Evolutionary conservation across 345 rosid species (phyloP).

Genomic region (Cardiospermum halicacabum): DNA sequence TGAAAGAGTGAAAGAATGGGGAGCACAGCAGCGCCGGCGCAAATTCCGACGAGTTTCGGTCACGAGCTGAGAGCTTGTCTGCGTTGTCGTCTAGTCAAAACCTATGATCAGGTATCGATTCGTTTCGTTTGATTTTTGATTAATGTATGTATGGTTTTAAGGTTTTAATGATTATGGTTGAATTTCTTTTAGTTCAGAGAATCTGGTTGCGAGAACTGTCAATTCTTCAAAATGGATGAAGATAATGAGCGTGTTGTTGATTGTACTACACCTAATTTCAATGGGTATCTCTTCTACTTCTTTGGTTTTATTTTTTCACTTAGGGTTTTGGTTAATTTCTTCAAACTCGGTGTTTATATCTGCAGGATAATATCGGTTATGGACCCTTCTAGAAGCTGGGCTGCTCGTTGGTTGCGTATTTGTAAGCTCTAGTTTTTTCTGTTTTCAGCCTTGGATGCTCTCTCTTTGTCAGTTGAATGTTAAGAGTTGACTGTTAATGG

Average conservation of each 20-base stretch:
- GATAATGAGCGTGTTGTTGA: slow-evolving; percentile 80
- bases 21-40: slow-evolving; percentile 71
- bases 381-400: slow-evolving; percentile 96
- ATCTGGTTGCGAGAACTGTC: slow-evolving; percentile 83
- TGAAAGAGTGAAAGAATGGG: slow-evolving; percentile 27
- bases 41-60: slow-evolving; percentile 93
- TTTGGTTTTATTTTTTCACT: not conserved
- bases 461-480: no score
- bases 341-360: not conserved
- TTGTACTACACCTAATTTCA: slow-evolving; percentile 82
- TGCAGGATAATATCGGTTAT: slow-evolving; percentile 84
- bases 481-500: no score
- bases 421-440: slow-evolving; percentile 37
- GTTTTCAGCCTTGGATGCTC: no score
- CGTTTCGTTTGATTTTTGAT: not conserved
- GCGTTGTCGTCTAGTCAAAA: slow-evolving; percentile 84
- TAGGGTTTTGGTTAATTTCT: no score
- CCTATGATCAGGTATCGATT: slow-evolving; percentile 75
- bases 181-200: slow-evolving; percentile 48
- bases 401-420: slow-evolving; percentile 93
- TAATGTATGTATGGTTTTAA: not conserved
- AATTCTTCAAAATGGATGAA: slow-evolving; percentile 85
- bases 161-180: not conserved
- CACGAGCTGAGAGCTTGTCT: slow-evolving; percentile 87
- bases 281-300: slow-evolving; percentile 39